Conservation (phyloP, 768 basidiomycete species). For the Brasilioporus rufonigricans region DNA sequence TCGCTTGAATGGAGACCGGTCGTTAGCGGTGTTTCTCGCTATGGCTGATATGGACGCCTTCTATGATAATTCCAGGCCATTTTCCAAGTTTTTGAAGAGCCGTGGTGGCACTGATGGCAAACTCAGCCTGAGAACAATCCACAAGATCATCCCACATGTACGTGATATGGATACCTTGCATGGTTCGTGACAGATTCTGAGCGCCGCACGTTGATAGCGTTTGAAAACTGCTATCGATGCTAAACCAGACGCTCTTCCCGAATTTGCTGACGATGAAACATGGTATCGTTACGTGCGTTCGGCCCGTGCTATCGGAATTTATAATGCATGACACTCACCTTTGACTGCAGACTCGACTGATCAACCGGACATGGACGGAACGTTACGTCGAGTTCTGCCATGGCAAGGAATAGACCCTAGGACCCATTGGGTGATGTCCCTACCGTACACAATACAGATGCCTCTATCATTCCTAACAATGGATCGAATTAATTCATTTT, state of each 20-base stretch:
- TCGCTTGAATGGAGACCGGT: slow-evolving; percentile 1
- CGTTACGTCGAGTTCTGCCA: slow-evolving; percentile 25
- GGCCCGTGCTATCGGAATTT: not conserved
- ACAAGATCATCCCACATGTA: slow-evolving; percentile 42
- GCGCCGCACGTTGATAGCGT: slow-evolving; percentile 27
- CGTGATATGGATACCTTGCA: slow-evolving; percentile 11
- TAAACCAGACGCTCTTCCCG: slow-evolving; percentile 28
- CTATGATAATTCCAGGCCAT: slow-evolving; percentile 39
- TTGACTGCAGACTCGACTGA: slow-evolving; percentile 14
- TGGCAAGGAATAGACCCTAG: slow-evolving; percentile 2
- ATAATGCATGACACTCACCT: not conserved
- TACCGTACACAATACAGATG: not conserved
- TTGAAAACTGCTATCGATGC: slow-evolving; percentile 28
- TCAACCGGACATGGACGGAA: slow-evolving; percentile 24
- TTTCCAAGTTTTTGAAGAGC: slow-evolving; percentile 33
- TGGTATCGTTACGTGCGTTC: slow-evolving; percentile 34
- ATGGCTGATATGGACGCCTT: slow-evolving; percentile 17
- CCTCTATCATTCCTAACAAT: not conserved
- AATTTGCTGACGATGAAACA: slow-evolving; percentile 32
- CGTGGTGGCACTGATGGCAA: slow-evolving; percentile 24
- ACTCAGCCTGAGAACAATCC: slow-evolving; percentile 22
- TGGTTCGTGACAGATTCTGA: not conserved
- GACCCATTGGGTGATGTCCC: not conserved
- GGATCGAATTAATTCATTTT: not conserved
- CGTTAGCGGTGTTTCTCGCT: slow-evolving; percentile 1